These are phyloP conservation scores for Bacidia rubella DNA, from an alignment of 495 filamentous ascomycete species.

Conservation along the genomic window DNA sequence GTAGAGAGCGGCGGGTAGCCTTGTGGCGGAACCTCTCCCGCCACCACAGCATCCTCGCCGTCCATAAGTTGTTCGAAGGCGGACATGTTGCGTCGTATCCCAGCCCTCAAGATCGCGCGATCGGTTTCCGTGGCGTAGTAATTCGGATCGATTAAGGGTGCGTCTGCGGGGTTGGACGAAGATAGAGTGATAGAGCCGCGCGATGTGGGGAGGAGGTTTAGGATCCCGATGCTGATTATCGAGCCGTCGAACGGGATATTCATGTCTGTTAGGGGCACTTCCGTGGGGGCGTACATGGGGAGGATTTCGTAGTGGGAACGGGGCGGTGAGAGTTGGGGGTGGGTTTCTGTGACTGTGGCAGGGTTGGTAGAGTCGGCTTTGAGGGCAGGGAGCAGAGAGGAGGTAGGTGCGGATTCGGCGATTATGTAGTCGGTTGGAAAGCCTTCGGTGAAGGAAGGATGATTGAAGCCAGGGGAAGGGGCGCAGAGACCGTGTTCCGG, in stretches of 20 bases:
- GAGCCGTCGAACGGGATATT: constrained; percentile 26
- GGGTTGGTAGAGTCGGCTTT: constrained; percentile 19
- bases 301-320: constrained; percentile 16
- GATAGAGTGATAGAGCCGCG: constrained; percentile 30
- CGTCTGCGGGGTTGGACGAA: constrained; percentile 14
- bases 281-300: constrained; percentile 22
- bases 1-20: background rate
- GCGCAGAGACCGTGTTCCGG: constrained; percentile 24
- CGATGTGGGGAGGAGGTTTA: constrained; percentile 27
- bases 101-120: background rate
- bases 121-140: constrained; percentile 26
- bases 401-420: constrained; percentile 11
- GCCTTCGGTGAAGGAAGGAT: constrained; percentile 22
- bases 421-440: constrained; percentile 21
- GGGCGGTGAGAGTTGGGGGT: constrained; percentile 7
- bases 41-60: background rate
- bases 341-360: constrained; percentile 7
- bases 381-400: constrained; percentile 21
- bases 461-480: constrained; percentile 20
- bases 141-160: constrained; percentile 31
- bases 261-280: constrained; percentile 2
- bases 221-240: constrained; percentile 22
- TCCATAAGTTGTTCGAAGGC: background rate
- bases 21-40: background rate
- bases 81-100: background rate